Evolutionary conservation across 371 early-diverging fungal genomes (phyloP).

Genomic region (Paraphysoderma sedebokerense): DNA sequence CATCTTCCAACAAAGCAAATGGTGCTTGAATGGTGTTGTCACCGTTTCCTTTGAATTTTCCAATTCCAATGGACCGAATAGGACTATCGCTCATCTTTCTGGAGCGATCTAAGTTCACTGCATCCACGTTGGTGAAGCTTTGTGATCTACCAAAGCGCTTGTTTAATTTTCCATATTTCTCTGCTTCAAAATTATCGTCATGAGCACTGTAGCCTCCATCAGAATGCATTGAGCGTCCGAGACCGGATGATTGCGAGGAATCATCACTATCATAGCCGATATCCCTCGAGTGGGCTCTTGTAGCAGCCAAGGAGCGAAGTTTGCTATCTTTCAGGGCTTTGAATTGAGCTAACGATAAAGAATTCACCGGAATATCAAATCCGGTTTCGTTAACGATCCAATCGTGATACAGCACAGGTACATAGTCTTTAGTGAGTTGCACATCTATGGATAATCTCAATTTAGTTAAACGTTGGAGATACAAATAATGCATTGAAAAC

Average conservation of each 20-base stretch:
- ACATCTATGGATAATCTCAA: constrained; percentile 41
- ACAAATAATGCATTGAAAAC: not conserved
- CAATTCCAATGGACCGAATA: too few relatives aligned
- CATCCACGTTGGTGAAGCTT: too few relatives aligned
- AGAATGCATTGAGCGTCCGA: not conserved
- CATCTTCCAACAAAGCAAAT: constrained; percentile 63
- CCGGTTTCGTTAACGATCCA: constrained; percentile 81
- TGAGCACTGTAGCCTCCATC: not conserved
- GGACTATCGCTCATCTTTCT: too few relatives aligned
- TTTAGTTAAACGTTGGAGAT: not conserved
- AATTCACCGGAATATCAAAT: constrained; percentile 51
- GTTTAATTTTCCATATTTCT: too few relatives aligned
- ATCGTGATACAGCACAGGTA: constrained; percentile 91
- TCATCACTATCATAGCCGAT: not conserved
- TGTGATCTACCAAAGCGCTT: too few relatives aligned
- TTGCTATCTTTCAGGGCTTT: constrained; percentile 21
- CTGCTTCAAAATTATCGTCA: too few relatives aligned
- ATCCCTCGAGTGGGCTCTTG: too few relatives aligned
- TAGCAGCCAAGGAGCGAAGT: too few relatives aligned
- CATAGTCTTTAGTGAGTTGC: constrained; percentile 80
- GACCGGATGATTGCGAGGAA: constrained; percentile 4
- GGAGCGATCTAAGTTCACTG: too few relatives aligned
- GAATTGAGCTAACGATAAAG: constrained; percentile 57
- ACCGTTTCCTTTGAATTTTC: too few relatives aligned
- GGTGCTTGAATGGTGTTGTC: constrained; percentile 46